Conservation (phyloP, 495 filamentous ascomycete genomes). For the Neurospora intermedia region DNA sequence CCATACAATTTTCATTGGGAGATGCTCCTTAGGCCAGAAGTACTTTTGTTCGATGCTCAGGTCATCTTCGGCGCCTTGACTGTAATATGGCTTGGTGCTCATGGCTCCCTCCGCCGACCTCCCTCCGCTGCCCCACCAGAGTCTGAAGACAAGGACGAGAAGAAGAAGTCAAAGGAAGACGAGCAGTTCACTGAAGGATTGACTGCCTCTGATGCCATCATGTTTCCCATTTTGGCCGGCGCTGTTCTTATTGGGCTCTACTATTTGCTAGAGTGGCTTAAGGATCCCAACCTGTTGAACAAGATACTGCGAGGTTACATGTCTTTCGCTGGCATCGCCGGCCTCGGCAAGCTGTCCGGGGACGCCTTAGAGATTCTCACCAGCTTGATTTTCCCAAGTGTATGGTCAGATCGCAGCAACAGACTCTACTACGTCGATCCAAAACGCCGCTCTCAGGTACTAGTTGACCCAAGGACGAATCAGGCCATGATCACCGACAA, state of each 20-base stretch:
- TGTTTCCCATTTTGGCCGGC: constrained; percentile 78
- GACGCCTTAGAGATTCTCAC: constrained; percentile 54
- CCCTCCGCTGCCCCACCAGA: constrained; percentile 60
- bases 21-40: constrained; percentile 41
- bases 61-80: constrained; percentile 31
- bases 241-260: constrained; percentile 66
- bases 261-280: constrained; percentile 78
- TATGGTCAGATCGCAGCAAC: constrained; percentile 37
- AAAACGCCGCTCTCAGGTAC: constrained; percentile 13
- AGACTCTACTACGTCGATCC: constrained; percentile 37
- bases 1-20: constrained; percentile 3
- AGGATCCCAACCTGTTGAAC: constrained; percentile 73
- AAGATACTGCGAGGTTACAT: constrained; percentile 80
- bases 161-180: constrained; percentile 46
- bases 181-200: constrained; percentile 66
- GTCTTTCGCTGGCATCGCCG: constrained; percentile 64
- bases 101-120: constrained; percentile 54
- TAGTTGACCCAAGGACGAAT: constrained; percentile 7
- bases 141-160: constrained; percentile 30
- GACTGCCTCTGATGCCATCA: constrained; percentile 67
- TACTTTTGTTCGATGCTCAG: constrained; percentile 27
- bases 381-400: constrained; percentile 62
- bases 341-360: constrained; percentile 55
- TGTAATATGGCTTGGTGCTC: constrained; percentile 36
- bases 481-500: constrained; percentile 15